Conservation (phyloP, 495 filamentous ascomycete genomes). For the Gamarada debralockiae region DNA sequence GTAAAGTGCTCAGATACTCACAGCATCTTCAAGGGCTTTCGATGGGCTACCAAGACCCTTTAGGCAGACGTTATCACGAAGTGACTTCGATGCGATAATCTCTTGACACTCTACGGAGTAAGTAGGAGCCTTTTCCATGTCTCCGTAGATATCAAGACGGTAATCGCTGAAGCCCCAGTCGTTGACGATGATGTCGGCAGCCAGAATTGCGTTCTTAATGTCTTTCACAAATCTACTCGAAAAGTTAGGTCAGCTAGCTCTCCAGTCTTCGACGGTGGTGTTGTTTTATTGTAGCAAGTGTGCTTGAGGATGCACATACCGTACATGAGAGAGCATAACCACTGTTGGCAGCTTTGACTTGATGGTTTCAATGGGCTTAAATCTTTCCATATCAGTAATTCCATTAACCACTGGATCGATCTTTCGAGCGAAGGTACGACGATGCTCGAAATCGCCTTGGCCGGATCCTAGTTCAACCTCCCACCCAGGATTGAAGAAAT, state of each 20-base stretch:
- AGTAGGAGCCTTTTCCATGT: conserved; percentile 54
- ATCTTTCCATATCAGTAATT: conserved; percentile 62
- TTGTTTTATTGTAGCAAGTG: too few relatives aligned
- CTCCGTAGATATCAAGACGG: conserved; percentile 59
- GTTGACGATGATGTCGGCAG: conserved; percentile 63
- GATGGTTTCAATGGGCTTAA: conserved; percentile 55
- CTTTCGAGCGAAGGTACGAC: conserved; percentile 55
- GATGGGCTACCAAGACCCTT: conserved; percentile 50
- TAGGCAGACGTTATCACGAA: conserved; percentile 45
- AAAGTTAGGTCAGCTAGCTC: too few relatives aligned
- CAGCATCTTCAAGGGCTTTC: conserved; percentile 53
- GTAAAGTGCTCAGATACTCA: too few relatives aligned
- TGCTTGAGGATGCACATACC: conserved; percentile 48
- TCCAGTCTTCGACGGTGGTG: too few relatives aligned
- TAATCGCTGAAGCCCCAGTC: conserved; percentile 64
- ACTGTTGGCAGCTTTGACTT: conserved; percentile 55
- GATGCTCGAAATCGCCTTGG: conserved; percentile 53
- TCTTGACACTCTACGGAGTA: conserved; percentile 60
- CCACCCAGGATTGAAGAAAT: conserved; percentile 67
- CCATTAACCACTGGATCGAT: conserved; percentile 68
- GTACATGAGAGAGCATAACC: conserved; percentile 61
- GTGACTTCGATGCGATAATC: conserved; percentile 57
- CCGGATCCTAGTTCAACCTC: conserved; percentile 62
- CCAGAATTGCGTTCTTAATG: conserved; percentile 59
- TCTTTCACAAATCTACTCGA: too few relatives aligned